Conservation (phyloP, 345 rosid genomes). For the Lepidium sativum region DNA sequence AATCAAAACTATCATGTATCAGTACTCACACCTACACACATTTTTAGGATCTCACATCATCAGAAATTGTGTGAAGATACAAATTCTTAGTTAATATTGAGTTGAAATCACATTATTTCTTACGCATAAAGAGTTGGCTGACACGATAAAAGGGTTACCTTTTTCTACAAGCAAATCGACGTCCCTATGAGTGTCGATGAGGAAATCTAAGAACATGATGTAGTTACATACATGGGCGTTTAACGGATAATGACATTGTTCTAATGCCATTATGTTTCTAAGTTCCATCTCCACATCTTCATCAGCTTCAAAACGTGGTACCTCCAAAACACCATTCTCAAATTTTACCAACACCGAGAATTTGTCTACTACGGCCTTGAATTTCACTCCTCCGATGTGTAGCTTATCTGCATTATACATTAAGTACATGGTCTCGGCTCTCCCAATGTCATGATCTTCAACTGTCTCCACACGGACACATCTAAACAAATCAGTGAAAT, state of each 20-base stretch:
- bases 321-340: background rate
- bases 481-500: background rate
- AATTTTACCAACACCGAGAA: background rate
- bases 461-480: background rate
- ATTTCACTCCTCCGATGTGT: background rate
- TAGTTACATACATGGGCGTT: background rate
- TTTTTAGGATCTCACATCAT: too few relatives aligned
- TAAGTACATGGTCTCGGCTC: background rate
- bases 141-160: background rate
- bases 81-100: too few relatives aligned
- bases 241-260: background rate
- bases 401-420: background rate
- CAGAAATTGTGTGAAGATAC: too few relatives aligned
- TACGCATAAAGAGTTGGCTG: too few relatives aligned
- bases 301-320: background rate
- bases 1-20: background rate
- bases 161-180: background rate
- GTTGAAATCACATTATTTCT: too few relatives aligned
- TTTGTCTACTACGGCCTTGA: background rate
- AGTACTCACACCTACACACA: background rate
- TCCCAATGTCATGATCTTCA: background rate
- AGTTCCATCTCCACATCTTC: background rate
- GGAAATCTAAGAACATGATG: background rate
- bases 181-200: background rate
- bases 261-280: background rate